phyloP scores from a whole-genome alignment of 2,329 filamentous ascomycete genomes.

The Aspergillus quadricinctus region DNA sequence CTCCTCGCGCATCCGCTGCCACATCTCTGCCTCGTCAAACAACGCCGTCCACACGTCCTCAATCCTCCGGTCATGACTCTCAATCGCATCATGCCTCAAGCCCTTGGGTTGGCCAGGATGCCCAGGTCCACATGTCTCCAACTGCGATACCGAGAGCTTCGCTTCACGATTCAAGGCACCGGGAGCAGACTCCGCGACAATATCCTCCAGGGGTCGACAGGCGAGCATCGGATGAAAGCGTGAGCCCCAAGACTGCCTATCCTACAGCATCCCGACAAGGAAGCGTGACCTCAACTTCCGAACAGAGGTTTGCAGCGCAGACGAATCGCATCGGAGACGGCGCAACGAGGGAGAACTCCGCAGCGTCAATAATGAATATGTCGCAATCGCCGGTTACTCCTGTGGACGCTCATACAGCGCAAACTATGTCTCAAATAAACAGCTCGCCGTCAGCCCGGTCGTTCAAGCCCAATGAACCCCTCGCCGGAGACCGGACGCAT shows the following conservation, averaged over 20 bases:
- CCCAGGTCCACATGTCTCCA: constrained; percentile 28
- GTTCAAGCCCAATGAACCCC: constrained; percentile 13
- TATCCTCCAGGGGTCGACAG: constrained; percentile 57
- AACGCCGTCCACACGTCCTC: constrained; percentile 33
- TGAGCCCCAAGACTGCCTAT: constrained; percentile 68
- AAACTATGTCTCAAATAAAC: constrained; percentile 18
- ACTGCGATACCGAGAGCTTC: constrained; percentile 22
- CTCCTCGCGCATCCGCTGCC: constrained; percentile 46
- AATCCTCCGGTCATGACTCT: constrained; percentile 35
- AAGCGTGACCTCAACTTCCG: constrained; percentile 22
- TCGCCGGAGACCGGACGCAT: constrained; percentile 7
- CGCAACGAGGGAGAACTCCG: constrained; percentile 24
- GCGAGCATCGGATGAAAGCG: constrained; percentile 66
- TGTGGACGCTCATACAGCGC: constrained; percentile 11
- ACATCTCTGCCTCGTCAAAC: constrained; percentile 31
- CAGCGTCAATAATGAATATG: constrained; percentile 9
- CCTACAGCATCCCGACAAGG: constrained; percentile 25
- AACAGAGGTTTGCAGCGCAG: constrained; percentile 21
- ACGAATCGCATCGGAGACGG: constrained; percentile 26
- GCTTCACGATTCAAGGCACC: constrained; percentile 41
- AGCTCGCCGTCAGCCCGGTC: constrained; percentile 26
- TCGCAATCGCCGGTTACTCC: constrained; percentile 11
- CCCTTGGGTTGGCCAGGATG: constrained; percentile 29
- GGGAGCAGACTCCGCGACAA: constrained; percentile 25
- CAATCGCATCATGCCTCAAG: constrained; percentile 29